Evolutionary conservation across 495 filamentous ascomycete species (phyloP), one percentile per base, ranked within the genome.

Genomic region (Hypoxylon perforatum): DNA sequence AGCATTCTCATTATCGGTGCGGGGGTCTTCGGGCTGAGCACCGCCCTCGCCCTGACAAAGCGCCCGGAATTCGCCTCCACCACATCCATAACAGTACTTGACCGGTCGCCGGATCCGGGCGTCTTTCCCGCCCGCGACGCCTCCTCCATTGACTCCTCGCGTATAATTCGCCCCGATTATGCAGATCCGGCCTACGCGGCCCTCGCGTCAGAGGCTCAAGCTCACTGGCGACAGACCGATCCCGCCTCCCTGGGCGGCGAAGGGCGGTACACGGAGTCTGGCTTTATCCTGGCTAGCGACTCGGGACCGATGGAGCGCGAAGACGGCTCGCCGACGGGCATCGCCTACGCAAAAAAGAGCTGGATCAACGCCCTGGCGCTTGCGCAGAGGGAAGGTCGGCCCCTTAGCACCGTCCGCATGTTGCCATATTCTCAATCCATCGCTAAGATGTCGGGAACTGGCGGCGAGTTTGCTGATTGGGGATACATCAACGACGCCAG

Each of bases 111-210:
- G n/a, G 69, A 75, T 0, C 51, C 71, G 0, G 75, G 67, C 23
- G 69, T 74, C 0, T 91, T 92, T 75, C 89, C 90, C 22, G 84
- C 89, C 60, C 86, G 86, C 3, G 85, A 93, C 67, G 86, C 87
- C 57, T 85, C 90, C 23, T 91, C 87, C 50, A 85, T 92, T 68
- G 92, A 94, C 80, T 85, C 82, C 39, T 92, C 90, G 17, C 88
- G 91, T 50, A 91, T 94, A 69, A 83, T 97, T 59, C 85, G 94
- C 22, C 80, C 92, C 36, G 93, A 97, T 80, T 97, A 97, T 74
- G 83, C 87, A 2, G 84, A 92, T 73, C 77, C 85, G 2, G 85
- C 84, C 1, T 97, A 97, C 74, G 82, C 90, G 10, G 74, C 78
- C 8, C 87, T 97, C 45, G 91, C 86, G 5, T 78, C 84, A 0